phyloP scores from a whole-genome alignment of 1,284 basidiomycete genomes.

The Austropuccinia psidii region DNA sequence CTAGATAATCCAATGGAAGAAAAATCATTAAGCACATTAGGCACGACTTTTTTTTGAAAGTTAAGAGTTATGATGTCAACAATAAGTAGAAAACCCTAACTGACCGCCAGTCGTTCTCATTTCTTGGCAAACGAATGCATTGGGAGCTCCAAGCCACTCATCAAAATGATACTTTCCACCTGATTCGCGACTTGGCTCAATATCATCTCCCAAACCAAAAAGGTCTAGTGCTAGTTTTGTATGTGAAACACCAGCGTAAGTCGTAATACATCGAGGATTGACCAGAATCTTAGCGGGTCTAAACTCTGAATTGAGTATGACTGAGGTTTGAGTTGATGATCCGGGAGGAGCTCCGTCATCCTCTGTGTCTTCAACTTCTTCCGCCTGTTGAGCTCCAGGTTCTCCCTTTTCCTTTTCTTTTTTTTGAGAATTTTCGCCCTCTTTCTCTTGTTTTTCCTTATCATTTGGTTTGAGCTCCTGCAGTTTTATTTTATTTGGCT shows the following conservation, averaged over 20 bases:
- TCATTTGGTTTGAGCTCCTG: conserved; percentile 35
- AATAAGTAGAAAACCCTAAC: not conserved
- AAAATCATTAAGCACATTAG: not conserved
- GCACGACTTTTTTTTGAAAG: not conserved
- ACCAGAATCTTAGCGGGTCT: conserved; percentile 78
- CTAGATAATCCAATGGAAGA: not conserved
- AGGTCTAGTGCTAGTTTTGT: conserved; percentile 81
- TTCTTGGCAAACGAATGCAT: conserved; percentile 92
- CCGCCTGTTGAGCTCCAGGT: conserved; percentile 17
- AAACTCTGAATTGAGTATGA: conserved; percentile 80
- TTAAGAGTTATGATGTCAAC: not conserved
- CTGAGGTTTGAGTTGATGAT: conserved; percentile 36
- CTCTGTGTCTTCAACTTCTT: conserved; percentile 39
- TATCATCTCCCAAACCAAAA: conserved; percentile 65
- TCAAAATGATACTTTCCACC: conserved; percentile 70
- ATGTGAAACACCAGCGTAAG: conserved; percentile 89
- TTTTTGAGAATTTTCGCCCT: conserved; percentile 23
- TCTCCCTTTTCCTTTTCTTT: conserved; percentile 38
- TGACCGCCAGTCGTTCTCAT: conserved; percentile 56
- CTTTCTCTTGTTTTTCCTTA: conserved; percentile 32
- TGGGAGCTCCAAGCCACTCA: conserved; percentile 87
- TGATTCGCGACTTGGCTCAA: conserved; percentile 50
- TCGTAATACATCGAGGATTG: conserved; percentile 88
- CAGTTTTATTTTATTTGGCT: conserved; percentile 43
- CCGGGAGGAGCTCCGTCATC: conserved; percentile 57